Percentiles rank a stretch among this genome's conserved stretches.
phyloP scores from a whole-genome alignment of 371 early-diverging fungal species.

The Circinella minor region DNA sequence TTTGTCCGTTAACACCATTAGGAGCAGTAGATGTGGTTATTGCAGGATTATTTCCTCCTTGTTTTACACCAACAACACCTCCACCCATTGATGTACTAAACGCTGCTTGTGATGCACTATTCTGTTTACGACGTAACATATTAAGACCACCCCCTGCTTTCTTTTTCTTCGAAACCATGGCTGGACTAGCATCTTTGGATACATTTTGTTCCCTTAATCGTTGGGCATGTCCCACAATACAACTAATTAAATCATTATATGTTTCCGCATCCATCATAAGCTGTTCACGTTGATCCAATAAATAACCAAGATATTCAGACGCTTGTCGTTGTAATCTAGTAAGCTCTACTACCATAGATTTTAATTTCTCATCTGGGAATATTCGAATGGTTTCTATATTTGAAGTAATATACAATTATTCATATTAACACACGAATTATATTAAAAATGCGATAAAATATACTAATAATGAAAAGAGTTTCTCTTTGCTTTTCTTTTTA shows the following conservation, averaged over 20 bases:
- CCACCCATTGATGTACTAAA: constrained; percentile 53
- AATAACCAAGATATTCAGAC: constrained; percentile 64
- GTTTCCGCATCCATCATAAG: constrained; percentile 88
- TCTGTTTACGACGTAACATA: constrained; percentile 39
- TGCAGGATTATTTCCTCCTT: neutral
- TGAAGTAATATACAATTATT: neutral
- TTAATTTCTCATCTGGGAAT: constrained; percentile 62
- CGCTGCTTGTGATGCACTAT: constrained; percentile 19
- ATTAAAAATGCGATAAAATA: no score
- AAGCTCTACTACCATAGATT: constrained; percentile 57
- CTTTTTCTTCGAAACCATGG: constrained; percentile 54
- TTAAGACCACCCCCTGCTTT: constrained; percentile 33
- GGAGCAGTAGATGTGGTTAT: no score
- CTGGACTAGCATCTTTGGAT: constrained; percentile 53
- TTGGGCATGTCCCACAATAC: constrained; percentile 75
- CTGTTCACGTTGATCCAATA: constrained; percentile 84
- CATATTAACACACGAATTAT: neutral
- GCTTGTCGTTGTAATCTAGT: constrained; percentile 63
- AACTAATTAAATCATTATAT: constrained; percentile 86
- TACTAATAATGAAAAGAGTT: no score
- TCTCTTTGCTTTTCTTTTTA: constrained; percentile 15
- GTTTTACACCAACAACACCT: constrained; percentile 53
- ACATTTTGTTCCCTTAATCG: constrained; percentile 52
- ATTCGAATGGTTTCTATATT: constrained; percentile 60
- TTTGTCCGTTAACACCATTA: constrained; percentile 10